A percentile compares a stretch with the other conserved stretches of the same genome.
Conservation (phyloP, 768 basidiomycete species). For the Amanita pseudoporphyria region DNA sequence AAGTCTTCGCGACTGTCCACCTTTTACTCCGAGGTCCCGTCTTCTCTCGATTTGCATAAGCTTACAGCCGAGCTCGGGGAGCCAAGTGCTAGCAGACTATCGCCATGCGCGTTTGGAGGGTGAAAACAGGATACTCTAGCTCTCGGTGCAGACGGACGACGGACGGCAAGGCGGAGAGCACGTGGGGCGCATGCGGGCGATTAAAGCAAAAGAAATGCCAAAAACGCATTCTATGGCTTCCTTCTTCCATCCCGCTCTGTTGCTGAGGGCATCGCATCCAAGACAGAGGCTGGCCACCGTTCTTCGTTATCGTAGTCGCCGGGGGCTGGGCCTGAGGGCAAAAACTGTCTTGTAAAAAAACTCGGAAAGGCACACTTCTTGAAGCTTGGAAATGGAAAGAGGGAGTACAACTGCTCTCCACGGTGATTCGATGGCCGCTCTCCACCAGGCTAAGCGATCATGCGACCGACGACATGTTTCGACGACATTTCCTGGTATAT, state of each 20-base stretch:
- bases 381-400: background rate
- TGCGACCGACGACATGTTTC: conserved; percentile 6
- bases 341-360: conserved; percentile 1
- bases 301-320: background rate
- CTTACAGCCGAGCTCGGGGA: background rate
- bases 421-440: conserved; percentile 6
- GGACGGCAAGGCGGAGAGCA: background rate
- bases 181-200: background rate
- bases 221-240: conserved; percentile 3
- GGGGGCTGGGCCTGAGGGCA: conserved; percentile 5
- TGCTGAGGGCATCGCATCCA: conserved; percentile 3
- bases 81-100: background rate
- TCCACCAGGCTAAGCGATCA: conserved; percentile 7
- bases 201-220: background rate
- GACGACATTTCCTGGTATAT: conserved; percentile 8
- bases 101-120: background rate
- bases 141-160: background rate
- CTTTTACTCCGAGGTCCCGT: conserved; percentile 1
- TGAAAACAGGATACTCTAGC: background rate
- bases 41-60: conserved; percentile 4
- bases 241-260: conserved; percentile 6
- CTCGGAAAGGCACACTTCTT: background rate
- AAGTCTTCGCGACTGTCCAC: conserved; percentile 1
- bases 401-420: background rate
- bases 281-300: background rate